A percentile compares a stretch with the other conserved stretches of the same genome.
These are phyloP conservation scores for Grigorovia transvaalensis DNA, from an alignment of 805 yeast species.

Conservation along the genomic window DNA sequence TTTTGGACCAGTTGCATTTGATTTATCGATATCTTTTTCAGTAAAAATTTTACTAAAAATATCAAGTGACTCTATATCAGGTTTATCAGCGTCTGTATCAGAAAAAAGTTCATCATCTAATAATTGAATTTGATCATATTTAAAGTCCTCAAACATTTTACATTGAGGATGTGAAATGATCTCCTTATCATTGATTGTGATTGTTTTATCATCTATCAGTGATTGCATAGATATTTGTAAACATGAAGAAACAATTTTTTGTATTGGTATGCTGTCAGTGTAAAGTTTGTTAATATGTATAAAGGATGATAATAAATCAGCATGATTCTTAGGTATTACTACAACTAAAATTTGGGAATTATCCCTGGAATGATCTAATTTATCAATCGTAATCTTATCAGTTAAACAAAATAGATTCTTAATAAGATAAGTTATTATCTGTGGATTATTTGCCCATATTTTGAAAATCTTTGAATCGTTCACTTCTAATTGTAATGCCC, in stretches of 20 bases:
- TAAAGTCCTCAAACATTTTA: not conserved
- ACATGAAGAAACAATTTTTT: not conserved
- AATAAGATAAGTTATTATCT: conserved; percentile 12
- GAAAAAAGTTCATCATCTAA: not conserved
- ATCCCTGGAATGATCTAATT: not conserved
- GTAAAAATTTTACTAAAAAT: conserved; percentile 6
- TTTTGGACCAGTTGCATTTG: not conserved
- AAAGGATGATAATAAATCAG: conserved; percentile 10
- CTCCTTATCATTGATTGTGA: not conserved
- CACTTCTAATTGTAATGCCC: conserved; percentile 7
- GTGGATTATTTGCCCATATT: conserved; percentile 10
- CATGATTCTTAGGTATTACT: conserved; percentile 6
- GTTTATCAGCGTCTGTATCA: not conserved
- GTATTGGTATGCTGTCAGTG: not conserved
- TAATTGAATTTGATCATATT: not conserved
- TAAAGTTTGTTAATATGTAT: conserved; percentile 2
- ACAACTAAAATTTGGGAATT: not conserved
- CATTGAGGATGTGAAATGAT: not conserved
- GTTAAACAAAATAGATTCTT: conserved; percentile 6
- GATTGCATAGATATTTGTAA: not conserved
- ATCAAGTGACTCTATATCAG: conserved; percentile 5
- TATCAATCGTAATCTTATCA: not conserved
- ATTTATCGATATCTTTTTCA: conserved; percentile 1
- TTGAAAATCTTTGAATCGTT: conserved; percentile 11
- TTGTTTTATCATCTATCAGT: not conserved